phyloP scores from a whole-genome alignment of 305 asterid species.

The Salvia sclarea region DNA sequence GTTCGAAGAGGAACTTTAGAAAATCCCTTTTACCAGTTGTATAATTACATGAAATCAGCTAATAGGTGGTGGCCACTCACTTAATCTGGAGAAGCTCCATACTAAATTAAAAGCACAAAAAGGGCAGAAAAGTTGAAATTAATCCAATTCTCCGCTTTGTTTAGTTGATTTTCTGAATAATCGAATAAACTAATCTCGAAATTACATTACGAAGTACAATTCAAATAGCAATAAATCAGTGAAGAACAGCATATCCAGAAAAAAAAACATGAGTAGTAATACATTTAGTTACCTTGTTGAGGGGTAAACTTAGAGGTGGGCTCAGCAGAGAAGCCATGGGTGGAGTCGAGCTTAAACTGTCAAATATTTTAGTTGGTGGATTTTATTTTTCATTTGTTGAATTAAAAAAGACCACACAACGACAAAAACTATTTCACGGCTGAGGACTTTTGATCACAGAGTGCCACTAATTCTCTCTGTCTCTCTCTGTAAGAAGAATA shows the following conservation, averaged over 20 bases:
- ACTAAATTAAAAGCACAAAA: not conserved
- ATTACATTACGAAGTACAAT: not conserved
- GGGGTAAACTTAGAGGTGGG: constrained; percentile 43
- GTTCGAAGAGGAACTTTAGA: no score
- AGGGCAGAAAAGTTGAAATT: not conserved
- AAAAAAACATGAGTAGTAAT: no score
- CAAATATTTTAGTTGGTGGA: not conserved
- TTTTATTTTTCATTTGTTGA: not conserved
- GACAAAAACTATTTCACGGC: constrained; percentile 34
- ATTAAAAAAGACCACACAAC: constrained; percentile 15
- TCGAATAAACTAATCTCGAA: not conserved
- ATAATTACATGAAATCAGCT: no score
- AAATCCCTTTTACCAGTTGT: no score
- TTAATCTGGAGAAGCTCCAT: not conserved
- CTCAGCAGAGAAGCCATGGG: constrained; percentile 64
- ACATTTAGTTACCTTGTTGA: constrained; percentile 37
- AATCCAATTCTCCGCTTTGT: not conserved
- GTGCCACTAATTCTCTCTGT: constrained; percentile 29
- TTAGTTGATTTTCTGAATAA: not conserved
- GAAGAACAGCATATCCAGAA: not conserved
- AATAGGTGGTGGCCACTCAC: not conserved
- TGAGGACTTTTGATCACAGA: constrained; percentile 33
- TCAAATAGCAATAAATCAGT: not conserved
- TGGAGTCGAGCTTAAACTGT: constrained; percentile 33
- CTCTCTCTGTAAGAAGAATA: no score